Evolutionary conservation across 805 yeast genomes (phyloP), one percentile per base, ranked within the genome.

Genomic region (Metschnikowia lunata): DNA sequence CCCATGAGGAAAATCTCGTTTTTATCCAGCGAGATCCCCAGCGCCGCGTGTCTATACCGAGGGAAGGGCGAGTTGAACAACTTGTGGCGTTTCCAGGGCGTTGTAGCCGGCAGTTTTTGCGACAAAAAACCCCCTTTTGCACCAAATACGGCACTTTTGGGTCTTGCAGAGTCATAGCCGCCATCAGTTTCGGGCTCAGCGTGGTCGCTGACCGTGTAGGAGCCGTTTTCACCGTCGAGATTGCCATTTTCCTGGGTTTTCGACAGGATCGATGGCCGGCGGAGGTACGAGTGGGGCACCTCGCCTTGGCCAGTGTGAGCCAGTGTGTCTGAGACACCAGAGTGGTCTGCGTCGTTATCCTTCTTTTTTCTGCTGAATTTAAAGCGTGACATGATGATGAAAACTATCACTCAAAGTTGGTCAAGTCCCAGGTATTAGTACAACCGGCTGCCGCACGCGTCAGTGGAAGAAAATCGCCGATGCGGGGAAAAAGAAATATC

Each of bases 1-100:
- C 99, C 99, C 88, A 93, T 90, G 18, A 93, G 75, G 60, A 80
- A 88, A 15, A 89, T 69, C 48, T 88, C 93, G 42, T 88, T 88
- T 43, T 83, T 83, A 28, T 88, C 89, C 11, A 93, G 82, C 6
- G 88, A 76, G 23, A 80, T 68, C 9, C 54, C 36, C 23, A 84
- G 69, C 2, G 95, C 86, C 1, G 95, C 88, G 64, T 91, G 98
- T 55, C 97, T 83, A 61, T 88, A 89, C 36, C 99, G 79, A 3
- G 99, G 98, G 59, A 91, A 89, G 1, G 98, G 99, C 2, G 93
- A 85, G 51, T 80, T 76, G 46, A 69, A 69, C 12, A 86, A 65
- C 56, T 80, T 82, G 50, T 77, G 75, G 51, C 83, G 71, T 40
- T 69, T 71, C 95, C 93, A 86, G 1, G 90, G 89, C 0, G 81